Base-by-base conservation (phyloP, 495 filamentous ascomycete species). In the Talaromyces wortmannii region DNA sequence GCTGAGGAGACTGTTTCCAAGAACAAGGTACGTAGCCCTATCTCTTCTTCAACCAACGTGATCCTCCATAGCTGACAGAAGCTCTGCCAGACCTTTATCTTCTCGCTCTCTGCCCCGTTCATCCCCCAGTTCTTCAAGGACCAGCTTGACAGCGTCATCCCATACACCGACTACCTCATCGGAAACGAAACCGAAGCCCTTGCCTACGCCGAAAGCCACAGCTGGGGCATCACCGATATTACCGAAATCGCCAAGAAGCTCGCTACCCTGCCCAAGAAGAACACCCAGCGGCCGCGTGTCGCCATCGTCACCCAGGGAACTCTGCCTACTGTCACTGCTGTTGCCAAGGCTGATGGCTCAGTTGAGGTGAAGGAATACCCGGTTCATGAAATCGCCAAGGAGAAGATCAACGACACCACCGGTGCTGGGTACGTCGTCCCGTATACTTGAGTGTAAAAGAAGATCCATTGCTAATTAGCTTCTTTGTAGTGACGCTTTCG, bases 81-180 rank as follows among this genome's bases (percentile, higher is more conserved):
- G 16, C 42, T 32, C n/a, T 40, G 17, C 8, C 55, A 85, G 87
- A 67, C 81, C 50, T 95, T 97, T 74, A 83, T 91, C 64, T 83
- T 98, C 55, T 91, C 88, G 55, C 80, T 98, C 42, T 91, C 87
- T 42, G 94, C 94, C 17, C 94, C 95, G 31, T 99, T 97, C 83
- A 95, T 99, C 60, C 75, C 88, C 40, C 86, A 92, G 70, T 95
- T 96, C 82, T 99, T 97, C 84, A 97, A 96, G 80, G 91, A 96
- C 16, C 89, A 84, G 55, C 80, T 99, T 42, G 91, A 94, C 72
- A 81, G 83, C 59, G 86, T 87, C 3, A 78, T 88, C 8, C 87
- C 86, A 17, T 97, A 95, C 83, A 92, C 89, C 78, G 94, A 99
- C 78, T 96, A 92, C 78, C 78, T 96, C 33, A 87, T 97, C 72